Base-by-base conservation (phyloP, 2,329 filamentous ascomycete species). In the Phaeosphaeria sp. region DNA sequence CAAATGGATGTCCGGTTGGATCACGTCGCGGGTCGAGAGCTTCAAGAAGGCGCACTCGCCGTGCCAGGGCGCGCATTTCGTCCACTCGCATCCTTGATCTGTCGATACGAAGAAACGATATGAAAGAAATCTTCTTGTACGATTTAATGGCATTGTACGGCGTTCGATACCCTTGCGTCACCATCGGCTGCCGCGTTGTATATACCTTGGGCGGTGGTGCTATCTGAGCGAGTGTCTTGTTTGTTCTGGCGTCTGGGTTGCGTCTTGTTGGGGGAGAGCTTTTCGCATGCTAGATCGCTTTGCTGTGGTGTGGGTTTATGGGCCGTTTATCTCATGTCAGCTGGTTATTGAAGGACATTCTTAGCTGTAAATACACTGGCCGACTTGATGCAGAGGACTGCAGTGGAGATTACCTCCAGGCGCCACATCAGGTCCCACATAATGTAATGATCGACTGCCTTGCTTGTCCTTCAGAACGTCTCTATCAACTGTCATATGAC, bases 71-170 rank as follows among this genome's bases (percentile, higher is more conserved):
- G 73, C 74, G 21, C 73, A 68, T 20, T 71, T 75, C 45, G 71
- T 74, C 27, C 73, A 76, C 58, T 64, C 74, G 3, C 74, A 74
- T 53, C 74, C 74, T 7, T 75, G 66, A 74, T 20, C 30, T 36
- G 22, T 42, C 30, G 13, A 18, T 55, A 63, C 46, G 50, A 66
- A n/a, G n/a, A n/a, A n/a, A n/a, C 51, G 63, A 66, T 30, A 68
- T 50, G 52, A 65, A 27, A 53, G n/a, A n/a, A n/a, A n/a, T 63
- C 52, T 58, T 64, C 56, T 60, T 65, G 58, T 60, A 65, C 52
- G 58, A 60, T 64, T 67, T 58, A 18, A 58, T 48, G 59, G 66
- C 67, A 71, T 74, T 63, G 59, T 58, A 60, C 59, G 71, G 71
- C 72, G 71, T 74, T 74, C 62, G 67, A 74, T 73, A 74, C 69